These are phyloP conservation scores for Taphrina confusa DNA, from an alignment of 1,139 yeast species.

Conservation along the genomic window DNA sequence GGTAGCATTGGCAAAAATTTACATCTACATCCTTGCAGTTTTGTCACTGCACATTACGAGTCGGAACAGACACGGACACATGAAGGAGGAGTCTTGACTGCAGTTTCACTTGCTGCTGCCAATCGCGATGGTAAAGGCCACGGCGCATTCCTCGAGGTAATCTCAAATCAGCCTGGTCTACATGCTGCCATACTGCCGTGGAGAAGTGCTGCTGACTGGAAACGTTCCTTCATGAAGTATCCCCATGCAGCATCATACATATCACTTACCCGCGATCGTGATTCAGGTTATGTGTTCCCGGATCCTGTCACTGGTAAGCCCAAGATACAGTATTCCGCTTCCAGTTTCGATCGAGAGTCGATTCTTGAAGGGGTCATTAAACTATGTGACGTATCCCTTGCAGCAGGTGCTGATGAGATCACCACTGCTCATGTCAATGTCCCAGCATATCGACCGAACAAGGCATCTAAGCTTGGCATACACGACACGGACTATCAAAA, in stretches of 20 bases:
- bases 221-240: slow-evolving; percentile 50
- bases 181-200: slow-evolving; percentile 53
- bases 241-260: slow-evolving; percentile 52
- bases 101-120: slow-evolving; percentile 54
- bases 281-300: slow-evolving; percentile 51
- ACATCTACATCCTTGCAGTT: slow-evolving; percentile 57
- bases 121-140: slow-evolving; percentile 60
- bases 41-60: slow-evolving; percentile 52
- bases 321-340: slow-evolving; percentile 51
- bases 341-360: slow-evolving; percentile 53
- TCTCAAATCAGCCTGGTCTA: slow-evolving; percentile 54
- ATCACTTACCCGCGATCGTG: slow-evolving; percentile 55
- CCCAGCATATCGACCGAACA: slow-evolving; percentile 50
- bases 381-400: slow-evolving; percentile 55
- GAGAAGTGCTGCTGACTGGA: slow-evolving; percentile 49
- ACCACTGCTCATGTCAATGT: slow-evolving; percentile 46
- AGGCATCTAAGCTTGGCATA: slow-evolving; percentile 53
- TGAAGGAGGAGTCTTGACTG: slow-evolving; percentile 55
- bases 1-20: slow-evolving; percentile 58
- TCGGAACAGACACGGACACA: slow-evolving; percentile 48
- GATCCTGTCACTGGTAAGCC: slow-evolving; percentile 50
- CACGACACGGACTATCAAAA: slow-evolving; percentile 53
- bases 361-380: slow-evolving; percentile 51
- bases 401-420: slow-evolving; percentile 57
- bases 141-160: slow-evolving; percentile 60